These are phyloP conservation scores for Cetraspora pellucida DNA, from an alignment of 192 early-diverging fungal genomes.

Conservation along the genomic window DNA sequence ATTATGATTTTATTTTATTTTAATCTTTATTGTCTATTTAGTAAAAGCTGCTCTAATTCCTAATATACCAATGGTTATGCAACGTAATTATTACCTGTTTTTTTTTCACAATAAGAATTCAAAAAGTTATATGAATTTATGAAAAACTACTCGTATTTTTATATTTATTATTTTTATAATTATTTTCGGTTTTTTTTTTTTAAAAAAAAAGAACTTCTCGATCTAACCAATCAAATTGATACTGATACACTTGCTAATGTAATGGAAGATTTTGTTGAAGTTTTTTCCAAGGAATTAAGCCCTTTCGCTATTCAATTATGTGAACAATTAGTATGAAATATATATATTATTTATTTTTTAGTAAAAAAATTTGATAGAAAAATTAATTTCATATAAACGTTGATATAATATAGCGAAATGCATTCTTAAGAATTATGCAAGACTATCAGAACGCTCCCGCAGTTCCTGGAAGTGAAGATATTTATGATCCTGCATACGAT, in stretches of 20 bases:
- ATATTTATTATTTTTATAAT: constrained; percentile 9
- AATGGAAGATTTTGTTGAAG: constrained; percentile 90
- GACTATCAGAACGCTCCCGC: constrained; percentile 62
- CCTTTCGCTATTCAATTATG: constrained; percentile 93
- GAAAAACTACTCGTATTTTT: background rate
- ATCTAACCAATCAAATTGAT: constrained; percentile 91
- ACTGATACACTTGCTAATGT: constrained; percentile 84
- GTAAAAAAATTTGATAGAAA: background rate
- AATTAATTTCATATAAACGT: background rate
- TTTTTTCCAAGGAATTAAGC: constrained; percentile 85
- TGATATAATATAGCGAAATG: constrained; percentile 58
- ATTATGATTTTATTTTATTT: background rate
- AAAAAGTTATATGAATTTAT: background rate
- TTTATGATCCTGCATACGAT: constrained; percentile 54
- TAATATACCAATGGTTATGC: constrained; percentile 85
- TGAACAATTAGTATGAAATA: constrained; percentile 67
- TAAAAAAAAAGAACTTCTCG: constrained; percentile 61
- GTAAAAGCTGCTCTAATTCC: constrained; percentile 76
- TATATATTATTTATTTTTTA: background rate
- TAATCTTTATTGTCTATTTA: background rate
- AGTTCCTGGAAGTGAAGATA: constrained; percentile 42
- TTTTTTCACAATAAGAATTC: too few species aligned
- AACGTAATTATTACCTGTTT: constrained; percentile 42
- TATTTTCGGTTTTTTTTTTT: constrained; percentile 18
- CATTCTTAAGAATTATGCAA: constrained; percentile 83